Evolutionary conservation across 2,329 filamentous ascomycete genomes (phyloP).

Genomic region (Penicillium nordicum): DNA sequence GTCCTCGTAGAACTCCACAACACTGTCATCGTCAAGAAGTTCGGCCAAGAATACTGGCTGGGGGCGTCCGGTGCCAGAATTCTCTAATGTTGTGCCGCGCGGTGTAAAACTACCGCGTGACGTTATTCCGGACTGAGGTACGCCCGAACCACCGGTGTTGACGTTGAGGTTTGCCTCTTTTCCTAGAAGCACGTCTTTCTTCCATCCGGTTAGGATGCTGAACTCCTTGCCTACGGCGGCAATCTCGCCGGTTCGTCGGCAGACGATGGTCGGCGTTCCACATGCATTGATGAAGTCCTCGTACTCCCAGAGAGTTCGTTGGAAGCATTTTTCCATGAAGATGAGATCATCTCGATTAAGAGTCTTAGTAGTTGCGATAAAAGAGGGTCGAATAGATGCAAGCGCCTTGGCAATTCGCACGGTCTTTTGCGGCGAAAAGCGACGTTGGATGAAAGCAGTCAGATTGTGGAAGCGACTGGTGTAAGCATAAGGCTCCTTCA

Average conservation of each 20-base stretch:
- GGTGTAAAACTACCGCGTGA: conserved; percentile 51
- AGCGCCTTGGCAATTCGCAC: conserved; percentile 82
- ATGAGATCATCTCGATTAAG: conserved; percentile 83
- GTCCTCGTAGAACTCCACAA: conserved; percentile 93
- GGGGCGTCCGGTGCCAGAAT: conserved; percentile 47
- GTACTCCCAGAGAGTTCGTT: conserved; percentile 87
- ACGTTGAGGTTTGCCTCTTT: conserved; percentile 84
- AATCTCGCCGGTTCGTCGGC: conserved; percentile 88
- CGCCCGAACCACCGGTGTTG: conserved; percentile 61
- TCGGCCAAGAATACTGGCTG: conserved; percentile 89
- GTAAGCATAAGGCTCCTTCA: conserved; percentile 89
- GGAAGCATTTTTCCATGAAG: conserved; percentile 97
- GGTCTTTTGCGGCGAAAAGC: conserved; percentile 73
- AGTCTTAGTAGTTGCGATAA: conserved; percentile 88
- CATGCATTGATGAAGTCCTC: conserved; percentile 87
- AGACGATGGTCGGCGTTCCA: conserved; percentile 87
- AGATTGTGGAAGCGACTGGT: conserved; percentile 86
- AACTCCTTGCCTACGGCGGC: conserved; percentile 96
- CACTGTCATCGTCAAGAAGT: conserved; percentile 86
- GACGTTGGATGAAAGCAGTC: conserved; percentile 72
- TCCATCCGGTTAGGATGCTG: conserved; percentile 92
- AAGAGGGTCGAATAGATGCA: conserved; percentile 84
- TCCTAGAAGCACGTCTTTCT: conserved; percentile 80
- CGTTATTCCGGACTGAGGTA: conserved; percentile 38
- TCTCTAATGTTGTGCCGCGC: conserved; percentile 38